phyloP scores from a whole-genome alignment of 2,329 filamentous ascomycete species.

The Tympanopsis confertula region DNA sequence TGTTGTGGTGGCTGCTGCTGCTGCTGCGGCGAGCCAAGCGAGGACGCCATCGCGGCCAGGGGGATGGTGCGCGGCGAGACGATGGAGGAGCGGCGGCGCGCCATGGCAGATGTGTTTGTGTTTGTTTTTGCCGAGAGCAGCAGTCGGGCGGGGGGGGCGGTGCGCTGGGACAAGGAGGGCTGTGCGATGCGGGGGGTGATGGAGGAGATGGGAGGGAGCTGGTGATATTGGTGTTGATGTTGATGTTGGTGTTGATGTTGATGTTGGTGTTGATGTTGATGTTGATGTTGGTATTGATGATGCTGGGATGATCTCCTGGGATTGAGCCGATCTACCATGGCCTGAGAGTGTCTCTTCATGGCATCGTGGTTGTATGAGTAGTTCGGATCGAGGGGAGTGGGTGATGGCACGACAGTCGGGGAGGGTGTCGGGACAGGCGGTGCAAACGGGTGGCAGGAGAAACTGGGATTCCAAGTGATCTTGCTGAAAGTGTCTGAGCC shows the following conservation, averaged over 20 bases:
- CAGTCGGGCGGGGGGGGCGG: no score
- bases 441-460: constrained; percentile 4
- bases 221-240: constrained; percentile 5
- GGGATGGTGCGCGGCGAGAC: no score
- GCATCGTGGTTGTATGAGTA: constrained; percentile 18
- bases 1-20: no score
- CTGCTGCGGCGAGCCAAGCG: no score
- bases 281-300: constrained; percentile 4
- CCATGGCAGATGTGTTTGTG: no score
- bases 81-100: no score
- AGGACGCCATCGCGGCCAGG: no score
- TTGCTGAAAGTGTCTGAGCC: not conserved
- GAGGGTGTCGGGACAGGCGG: constrained; percentile 10
- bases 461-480: not conserved
- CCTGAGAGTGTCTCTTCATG: constrained; percentile 22
- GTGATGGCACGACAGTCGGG: constrained; percentile 16
- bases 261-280: constrained; percentile 5
- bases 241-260: constrained; percentile 5
- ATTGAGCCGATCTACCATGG: constrained; percentile 12
- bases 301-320: constrained; percentile 5
- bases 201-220: constrained; percentile 3
- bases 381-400: constrained; percentile 18
- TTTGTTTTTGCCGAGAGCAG: no score
- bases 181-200: no score
- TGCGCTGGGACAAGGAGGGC: not conserved